Percentiles rank a stretch among this genome's conserved stretches.
These are phyloP conservation scores for Polyporus arcularius DNA, from an alignment of 768 basidiomycete genomes.

Conservation along the genomic window DNA sequence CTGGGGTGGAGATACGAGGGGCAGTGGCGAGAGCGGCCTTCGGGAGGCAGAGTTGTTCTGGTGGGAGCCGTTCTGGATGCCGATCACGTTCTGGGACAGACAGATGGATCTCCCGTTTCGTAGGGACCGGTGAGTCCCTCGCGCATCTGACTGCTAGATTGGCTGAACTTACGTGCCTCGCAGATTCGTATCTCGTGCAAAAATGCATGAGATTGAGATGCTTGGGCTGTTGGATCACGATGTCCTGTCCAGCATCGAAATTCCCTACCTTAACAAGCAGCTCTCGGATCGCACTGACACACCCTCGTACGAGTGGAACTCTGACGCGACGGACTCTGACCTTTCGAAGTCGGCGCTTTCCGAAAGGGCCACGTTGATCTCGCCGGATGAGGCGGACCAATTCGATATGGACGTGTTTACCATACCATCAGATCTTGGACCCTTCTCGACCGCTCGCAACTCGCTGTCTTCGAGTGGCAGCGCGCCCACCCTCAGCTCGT, in stretches of 20 bases:
- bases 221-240: constrained; percentile 90
- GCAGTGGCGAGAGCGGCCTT: constrained; percentile 31
- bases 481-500: constrained; percentile 37
- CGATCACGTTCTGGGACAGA: constrained; percentile 81
- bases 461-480: constrained; percentile 43
- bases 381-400: constrained; percentile 63
- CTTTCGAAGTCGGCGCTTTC: background rate
- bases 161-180: constrained; percentile 3
- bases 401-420: constrained; percentile 76
- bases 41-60: constrained; percentile 64
- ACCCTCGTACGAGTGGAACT: constrained; percentile 17
- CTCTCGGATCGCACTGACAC: constrained; percentile 25
- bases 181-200: constrained; percentile 92
- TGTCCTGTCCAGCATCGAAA: constrained; percentile 84
- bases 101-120: constrained; percentile 86
- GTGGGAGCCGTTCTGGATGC: constrained; percentile 92
- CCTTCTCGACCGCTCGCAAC: constrained; percentile 33
- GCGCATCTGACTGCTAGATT: background rate
- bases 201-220: constrained; percentile 97
- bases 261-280: constrained; percentile 70
- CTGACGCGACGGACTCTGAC: constrained; percentile 8
- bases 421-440: constrained; percentile 42
- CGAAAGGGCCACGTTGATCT: constrained; percentile 17
- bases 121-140: constrained; percentile 59
- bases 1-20: constrained; percentile 67